Base-by-base conservation (phyloP, 208 protist genomes). In the Tetramitus jugosus region DNA sequence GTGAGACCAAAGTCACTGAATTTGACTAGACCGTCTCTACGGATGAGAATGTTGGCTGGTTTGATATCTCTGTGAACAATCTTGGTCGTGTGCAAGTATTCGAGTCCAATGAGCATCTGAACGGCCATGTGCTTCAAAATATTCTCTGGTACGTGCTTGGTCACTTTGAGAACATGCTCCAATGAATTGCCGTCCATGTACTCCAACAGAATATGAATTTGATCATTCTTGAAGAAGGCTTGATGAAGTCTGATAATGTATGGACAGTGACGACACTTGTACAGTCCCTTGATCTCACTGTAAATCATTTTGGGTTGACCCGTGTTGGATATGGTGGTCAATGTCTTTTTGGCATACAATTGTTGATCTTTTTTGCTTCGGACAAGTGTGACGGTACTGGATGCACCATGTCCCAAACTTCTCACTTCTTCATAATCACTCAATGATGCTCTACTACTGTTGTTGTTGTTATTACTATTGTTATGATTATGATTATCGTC, bases 31-130 rank as follows among this genome's bases (percentile, higher is more conserved):
- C 64, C 64, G 7, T 71, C 29, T 33, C 26, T 14, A 1, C 43
- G 37, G 35, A 69, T 33, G 10, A 71, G 39, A 33, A 71, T 46
- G 33, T 71, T 71, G n/a, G 64, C 64, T 49, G 64, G 64, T 71
- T 71, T 71, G 17, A 42, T 49, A 49, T 49, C 35, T 71, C 40
- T 42, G 35, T 71, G 40, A n/a, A 71, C 23, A 49, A 46, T 52
- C 10, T 46, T 71, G 3, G 3, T 52, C 7, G 10, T 42, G 49
- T 71, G 40, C 20, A 42, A 33, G 17, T 35, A 42, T 33, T 71
- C 13, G 3, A 71, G 35, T 29, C 39, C 64, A 20, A 35, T 49
- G 1, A 71, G 23, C 4, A 71, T n/a, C 49, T 71, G 64, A 39
- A 4, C 17, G n/a, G 39, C 49, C 3, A 71, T 49, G 26, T 49